These are phyloP conservation scores for Pisolithus marmoratus DNA, from an alignment of 768 basidiomycete genomes.

Conservation along the genomic window DNA sequence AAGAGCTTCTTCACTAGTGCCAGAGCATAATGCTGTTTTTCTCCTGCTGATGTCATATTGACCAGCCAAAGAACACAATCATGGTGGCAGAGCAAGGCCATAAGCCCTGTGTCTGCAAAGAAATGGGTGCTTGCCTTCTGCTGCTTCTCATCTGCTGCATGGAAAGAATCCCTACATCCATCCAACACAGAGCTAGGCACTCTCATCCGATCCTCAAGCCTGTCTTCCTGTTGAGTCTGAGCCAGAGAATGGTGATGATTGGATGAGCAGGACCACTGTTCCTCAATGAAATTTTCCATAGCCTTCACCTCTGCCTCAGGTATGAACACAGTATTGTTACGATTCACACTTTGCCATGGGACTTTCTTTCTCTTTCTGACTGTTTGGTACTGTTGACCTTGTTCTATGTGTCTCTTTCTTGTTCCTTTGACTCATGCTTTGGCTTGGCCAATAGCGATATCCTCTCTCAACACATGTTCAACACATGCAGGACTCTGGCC, in stretches of 20 bases:
- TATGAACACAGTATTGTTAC: conserved; percentile 12
- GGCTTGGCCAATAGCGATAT: no score
- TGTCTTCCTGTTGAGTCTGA: conserved; percentile 1
- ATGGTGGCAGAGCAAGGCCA: conserved; percentile 13
- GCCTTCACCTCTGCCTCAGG: conserved; percentile 11
- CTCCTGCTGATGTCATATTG: conserved; percentile 15
- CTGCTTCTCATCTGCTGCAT: conserved; percentile 9
- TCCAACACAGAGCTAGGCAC: conserved; percentile 27
- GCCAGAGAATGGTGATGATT: background rate
- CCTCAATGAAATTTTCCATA: conserved; percentile 11
- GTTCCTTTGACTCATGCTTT: no score
- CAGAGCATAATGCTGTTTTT: conserved; percentile 13
- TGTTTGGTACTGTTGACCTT: no score
- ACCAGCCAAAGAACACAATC: conserved; percentile 14
- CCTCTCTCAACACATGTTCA: no score
- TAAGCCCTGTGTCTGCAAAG: conserved; percentile 12
- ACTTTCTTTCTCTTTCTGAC: no score
- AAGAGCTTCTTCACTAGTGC: background rate
- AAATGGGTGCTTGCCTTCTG: conserved; percentile 14
- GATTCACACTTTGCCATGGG: no score
- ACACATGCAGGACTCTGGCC: no score
- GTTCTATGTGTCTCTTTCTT: no score
- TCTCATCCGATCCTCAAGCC: conserved; percentile 16
- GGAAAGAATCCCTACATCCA: conserved; percentile 29
- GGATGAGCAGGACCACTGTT: background rate